phyloP scores from a whole-genome alignment of 352 stramenopile species.

The Globisporangium cylindrosporum region DNA sequence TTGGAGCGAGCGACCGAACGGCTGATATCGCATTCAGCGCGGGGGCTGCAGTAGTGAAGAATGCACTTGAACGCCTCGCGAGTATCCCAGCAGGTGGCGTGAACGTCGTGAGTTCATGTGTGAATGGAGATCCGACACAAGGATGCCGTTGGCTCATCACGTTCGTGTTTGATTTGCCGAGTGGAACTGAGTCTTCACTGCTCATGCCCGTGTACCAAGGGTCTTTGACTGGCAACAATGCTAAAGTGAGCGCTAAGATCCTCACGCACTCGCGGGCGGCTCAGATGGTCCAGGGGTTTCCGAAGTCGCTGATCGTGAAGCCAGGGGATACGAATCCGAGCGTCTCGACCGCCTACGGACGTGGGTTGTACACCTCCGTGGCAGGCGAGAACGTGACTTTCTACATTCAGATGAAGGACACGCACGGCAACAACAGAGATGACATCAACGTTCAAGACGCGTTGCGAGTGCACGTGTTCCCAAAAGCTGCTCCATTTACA shows the following conservation, averaged over 20 bases:
- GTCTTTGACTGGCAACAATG: slow-evolving; percentile 69
- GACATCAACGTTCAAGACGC: slow-evolving; percentile 28
- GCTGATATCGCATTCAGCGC: slow-evolving; percentile 55
- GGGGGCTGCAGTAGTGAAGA: slow-evolving; percentile 31
- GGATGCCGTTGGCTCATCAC: slow-evolving; percentile 78
- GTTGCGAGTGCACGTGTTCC: slow-evolving; percentile 54
- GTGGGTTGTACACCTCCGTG: slow-evolving; percentile 52
- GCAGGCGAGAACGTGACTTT: slow-evolving; percentile 56
- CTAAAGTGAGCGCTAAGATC: slow-evolving; percentile 26
- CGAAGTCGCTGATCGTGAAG: slow-evolving; percentile 53
- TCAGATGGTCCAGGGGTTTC: slow-evolving; percentile 57
- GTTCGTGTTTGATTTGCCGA: slow-evolving; percentile 32
- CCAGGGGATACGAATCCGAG: slow-evolving; percentile 65
- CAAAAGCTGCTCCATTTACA: slow-evolving; percentile 27
- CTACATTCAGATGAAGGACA: slow-evolving; percentile 82
- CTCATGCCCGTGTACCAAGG: slow-evolving; percentile 52
- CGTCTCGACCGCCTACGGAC: slow-evolving; percentile 64
- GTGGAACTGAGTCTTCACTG: slow-evolving; percentile 2
- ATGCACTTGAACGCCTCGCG: slow-evolving; percentile 61
- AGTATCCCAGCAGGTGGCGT: slow-evolving; percentile 43
- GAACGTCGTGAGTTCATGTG: slow-evolving; percentile 31
- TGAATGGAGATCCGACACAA: slow-evolving; percentile 33
- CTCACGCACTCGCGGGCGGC: slow-evolving; percentile 32
- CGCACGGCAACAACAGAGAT: slow-evolving; percentile 75
- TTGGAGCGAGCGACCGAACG: slow-evolving; percentile 46